Evolutionary conservation across 2,329 filamentous ascomycete genomes (phyloP).

Genomic region (Aspergillus latus): DNA sequence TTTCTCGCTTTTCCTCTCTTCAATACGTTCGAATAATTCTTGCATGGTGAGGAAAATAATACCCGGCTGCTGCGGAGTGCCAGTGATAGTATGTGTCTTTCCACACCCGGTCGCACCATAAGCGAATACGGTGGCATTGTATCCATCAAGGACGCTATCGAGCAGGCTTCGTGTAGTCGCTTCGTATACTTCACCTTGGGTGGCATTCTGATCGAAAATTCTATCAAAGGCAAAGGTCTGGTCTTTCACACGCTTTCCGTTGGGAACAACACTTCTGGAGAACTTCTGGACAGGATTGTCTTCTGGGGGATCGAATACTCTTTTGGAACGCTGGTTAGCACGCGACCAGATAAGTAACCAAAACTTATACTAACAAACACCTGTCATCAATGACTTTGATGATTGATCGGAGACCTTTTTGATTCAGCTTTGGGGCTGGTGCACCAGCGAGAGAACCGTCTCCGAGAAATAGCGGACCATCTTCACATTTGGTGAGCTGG

Average conservation of each 20-base stretch:
- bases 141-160: slow-evolving; percentile 92
- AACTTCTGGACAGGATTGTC: slow-evolving; percentile 90
- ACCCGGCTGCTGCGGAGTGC: slow-evolving; percentile 85
- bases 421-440: slow-evolving; percentile 78
- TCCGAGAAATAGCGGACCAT: slow-evolving; percentile 85
- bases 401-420: slow-evolving; percentile 83
- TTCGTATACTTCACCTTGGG: slow-evolving; percentile 92
- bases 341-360: background rate
- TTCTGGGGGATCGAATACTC: slow-evolving; percentile 95
- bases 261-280: slow-evolving; percentile 73
- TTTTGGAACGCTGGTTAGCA: slow-evolving; percentile 41
- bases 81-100: slow-evolving; percentile 97
- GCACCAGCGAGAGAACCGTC: slow-evolving; percentile 90
- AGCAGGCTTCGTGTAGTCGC: slow-evolving; percentile 84
- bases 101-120: slow-evolving; percentile 97
- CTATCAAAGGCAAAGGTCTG: slow-evolving; percentile 96
- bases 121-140: slow-evolving; percentile 98
- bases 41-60: slow-evolving; percentile 99
- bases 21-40: slow-evolving; percentile 93
- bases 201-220: slow-evolving; percentile 93
- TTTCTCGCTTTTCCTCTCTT: slow-evolving; percentile 82
- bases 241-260: slow-evolving; percentile 92
- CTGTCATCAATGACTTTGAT: slow-evolving; percentile 96
- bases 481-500: slow-evolving; percentile 74
- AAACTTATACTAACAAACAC: slow-evolving; percentile 70